Conservation (phyloP, 2,329 filamentous ascomycete genomes). For the Nemania abortiva region DNA sequence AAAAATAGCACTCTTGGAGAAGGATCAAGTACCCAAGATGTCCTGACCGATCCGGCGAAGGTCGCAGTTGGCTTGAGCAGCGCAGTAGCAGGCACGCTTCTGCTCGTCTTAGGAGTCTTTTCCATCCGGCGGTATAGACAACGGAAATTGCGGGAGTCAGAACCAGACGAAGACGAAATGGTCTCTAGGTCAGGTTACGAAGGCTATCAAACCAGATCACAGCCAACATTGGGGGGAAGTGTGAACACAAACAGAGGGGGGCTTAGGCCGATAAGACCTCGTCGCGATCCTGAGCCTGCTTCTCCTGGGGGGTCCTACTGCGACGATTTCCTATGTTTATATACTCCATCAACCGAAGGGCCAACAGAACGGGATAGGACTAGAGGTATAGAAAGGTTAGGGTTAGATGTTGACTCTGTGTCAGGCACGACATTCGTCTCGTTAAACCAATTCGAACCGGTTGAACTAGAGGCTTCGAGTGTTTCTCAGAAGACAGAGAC, state of each 20-base stretch:
- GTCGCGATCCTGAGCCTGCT: background rate
- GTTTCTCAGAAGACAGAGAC: background rate
- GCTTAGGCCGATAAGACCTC: background rate
- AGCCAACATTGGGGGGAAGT: background rate
- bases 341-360: background rate
- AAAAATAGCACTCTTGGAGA: background rate
- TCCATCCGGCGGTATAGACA: slow-evolving; percentile 11
- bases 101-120: slow-evolving; percentile 7
- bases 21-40: background rate
- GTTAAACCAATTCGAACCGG: background rate
- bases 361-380: background rate
- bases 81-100: slow-evolving; percentile 8
- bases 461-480: slow-evolving; percentile 7
- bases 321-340: background rate
- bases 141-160: background rate
- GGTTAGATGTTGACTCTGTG: background rate
- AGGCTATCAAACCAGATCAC: background rate
- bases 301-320: slow-evolving; percentile 5
- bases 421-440: slow-evolving; percentile 6
- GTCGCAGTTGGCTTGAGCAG: slow-evolving; percentile 15
- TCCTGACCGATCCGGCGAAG: background rate
- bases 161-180: background rate
- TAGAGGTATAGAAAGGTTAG: background rate
- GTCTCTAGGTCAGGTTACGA: background rate
- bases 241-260: background rate